Evolutionary conservation across 202 grass and related monocot genomes (phyloP).

Genomic region (Brachypodium distachyon): DNA sequence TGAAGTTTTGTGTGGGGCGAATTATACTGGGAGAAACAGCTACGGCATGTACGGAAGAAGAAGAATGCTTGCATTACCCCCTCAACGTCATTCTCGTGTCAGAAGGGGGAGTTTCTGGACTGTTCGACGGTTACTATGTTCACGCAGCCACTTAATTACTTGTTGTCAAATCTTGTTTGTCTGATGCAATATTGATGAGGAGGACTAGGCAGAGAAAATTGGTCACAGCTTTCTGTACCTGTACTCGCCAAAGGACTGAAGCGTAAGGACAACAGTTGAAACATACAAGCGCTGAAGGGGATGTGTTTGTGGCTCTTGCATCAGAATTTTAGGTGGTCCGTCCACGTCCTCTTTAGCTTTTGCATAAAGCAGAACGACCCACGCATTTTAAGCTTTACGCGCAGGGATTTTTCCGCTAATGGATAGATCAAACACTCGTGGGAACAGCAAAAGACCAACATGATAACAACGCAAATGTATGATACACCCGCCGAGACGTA

Average conservation of each 20-base stretch:
- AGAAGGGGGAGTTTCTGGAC: neutral
- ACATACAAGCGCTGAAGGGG: neutral
- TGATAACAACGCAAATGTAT: too few relatives aligned
- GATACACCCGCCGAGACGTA: too few relatives aligned
- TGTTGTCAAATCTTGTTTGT: neutral
- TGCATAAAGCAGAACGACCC: constrained; percentile 5
- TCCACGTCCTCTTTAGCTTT: constrained; percentile 21
- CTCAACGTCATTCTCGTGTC: neutral
- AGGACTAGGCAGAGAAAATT: constrained; percentile 4
- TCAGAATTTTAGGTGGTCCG: constrained; percentile 12
- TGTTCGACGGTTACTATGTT: neutral
- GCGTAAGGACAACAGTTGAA: neutral
- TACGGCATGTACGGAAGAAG: neutral
- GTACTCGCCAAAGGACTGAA: neutral
- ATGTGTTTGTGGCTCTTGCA: neutral
- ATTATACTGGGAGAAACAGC: neutral
- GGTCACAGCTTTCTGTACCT: neutral
- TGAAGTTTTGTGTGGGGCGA: neutral
- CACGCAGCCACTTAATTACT: neutral
- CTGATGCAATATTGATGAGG: neutral
- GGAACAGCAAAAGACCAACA: neutral
- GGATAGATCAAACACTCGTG: neutral
- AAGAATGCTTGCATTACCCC: neutral
- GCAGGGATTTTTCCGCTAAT: constrained; percentile 14
- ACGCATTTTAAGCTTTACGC: neutral